These are phyloP conservation scores for Venturia pyrina DNA, from an alignment of 2,329 filamentous ascomycete genomes.

Conservation along the genomic window DNA sequence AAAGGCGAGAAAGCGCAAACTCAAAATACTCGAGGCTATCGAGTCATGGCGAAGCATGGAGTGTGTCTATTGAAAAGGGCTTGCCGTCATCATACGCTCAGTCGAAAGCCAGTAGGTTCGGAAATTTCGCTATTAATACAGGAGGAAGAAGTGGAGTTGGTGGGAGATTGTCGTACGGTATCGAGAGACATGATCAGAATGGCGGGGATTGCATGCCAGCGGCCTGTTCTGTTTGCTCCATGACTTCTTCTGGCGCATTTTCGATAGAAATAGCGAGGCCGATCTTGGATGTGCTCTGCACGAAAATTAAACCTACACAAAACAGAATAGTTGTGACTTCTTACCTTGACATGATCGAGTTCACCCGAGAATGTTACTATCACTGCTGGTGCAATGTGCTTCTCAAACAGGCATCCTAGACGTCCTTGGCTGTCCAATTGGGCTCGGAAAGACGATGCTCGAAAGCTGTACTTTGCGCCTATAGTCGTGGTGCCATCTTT, in stretches of 20 bases:
- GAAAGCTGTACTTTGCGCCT: slow-evolving; percentile 97
- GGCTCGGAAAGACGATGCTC: slow-evolving; percentile 86
- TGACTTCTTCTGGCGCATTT: slow-evolving; percentile 30
- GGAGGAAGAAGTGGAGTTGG: slow-evolving; percentile 6
- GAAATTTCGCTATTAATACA: background rate
- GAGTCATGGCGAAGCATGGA: background rate
- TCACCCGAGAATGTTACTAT: slow-evolving; percentile 92
- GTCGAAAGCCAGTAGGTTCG: background rate
- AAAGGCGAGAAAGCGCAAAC: background rate
- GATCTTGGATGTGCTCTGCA: slow-evolving; percentile 85
- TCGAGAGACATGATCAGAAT: slow-evolving; percentile 22
- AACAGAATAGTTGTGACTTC: slow-evolving; percentile 26
- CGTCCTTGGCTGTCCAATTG: slow-evolving; percentile 95
- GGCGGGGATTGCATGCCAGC: slow-evolving; percentile 25
- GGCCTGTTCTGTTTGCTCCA: slow-evolving; percentile 29
- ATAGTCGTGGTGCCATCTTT: slow-evolving; percentile 87
- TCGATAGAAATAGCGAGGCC: slow-evolving; percentile 73
- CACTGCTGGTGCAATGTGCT: slow-evolving; percentile 86
- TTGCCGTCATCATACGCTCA: background rate
- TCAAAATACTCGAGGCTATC: background rate
- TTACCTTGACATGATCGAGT: slow-evolving; percentile 89
- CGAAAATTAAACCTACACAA: slow-evolving; percentile 18
- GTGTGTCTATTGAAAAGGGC: background rate
- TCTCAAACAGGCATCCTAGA: slow-evolving; percentile 85
- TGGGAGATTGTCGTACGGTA: background rate